Conservation (phyloP, 345 rosid genomes). For the Corchorus olitorius region DNA sequence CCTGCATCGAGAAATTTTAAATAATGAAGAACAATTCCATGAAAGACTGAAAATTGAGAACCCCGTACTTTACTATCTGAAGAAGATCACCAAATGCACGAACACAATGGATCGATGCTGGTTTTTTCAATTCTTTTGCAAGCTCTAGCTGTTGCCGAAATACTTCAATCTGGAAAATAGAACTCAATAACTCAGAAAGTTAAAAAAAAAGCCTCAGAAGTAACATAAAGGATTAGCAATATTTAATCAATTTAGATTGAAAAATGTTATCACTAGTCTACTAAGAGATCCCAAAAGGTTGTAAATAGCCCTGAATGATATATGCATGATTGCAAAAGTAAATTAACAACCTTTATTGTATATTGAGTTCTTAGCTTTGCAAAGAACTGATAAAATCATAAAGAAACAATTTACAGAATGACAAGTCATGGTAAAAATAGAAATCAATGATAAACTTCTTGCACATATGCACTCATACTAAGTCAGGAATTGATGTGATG, state of each 20-base stretch:
- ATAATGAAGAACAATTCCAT: background rate
- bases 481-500: background rate
- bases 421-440: background rate
- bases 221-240: background rate
- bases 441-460: background rate
- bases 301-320: background rate
- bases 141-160: constrained; percentile 82
- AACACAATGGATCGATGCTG: constrained; percentile 84
- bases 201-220: background rate
- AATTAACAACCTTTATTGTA: background rate
- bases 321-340: background rate
- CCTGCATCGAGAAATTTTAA: background rate
- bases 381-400: background rate
- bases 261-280: background rate
- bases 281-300: background rate
- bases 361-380: background rate
- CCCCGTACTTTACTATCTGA: constrained; percentile 65
- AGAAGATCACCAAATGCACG: constrained; percentile 90
- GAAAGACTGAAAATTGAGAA: background rate
- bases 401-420: background rate
- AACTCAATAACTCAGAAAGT: background rate
- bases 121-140: constrained; percentile 78
- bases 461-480: background rate
- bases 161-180: constrained; percentile 53
- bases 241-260: background rate